These are phyloP conservation scores for Globisporangium cystogenes DNA, from an alignment of 352 stramenopile species.

Conservation along the genomic window DNA sequence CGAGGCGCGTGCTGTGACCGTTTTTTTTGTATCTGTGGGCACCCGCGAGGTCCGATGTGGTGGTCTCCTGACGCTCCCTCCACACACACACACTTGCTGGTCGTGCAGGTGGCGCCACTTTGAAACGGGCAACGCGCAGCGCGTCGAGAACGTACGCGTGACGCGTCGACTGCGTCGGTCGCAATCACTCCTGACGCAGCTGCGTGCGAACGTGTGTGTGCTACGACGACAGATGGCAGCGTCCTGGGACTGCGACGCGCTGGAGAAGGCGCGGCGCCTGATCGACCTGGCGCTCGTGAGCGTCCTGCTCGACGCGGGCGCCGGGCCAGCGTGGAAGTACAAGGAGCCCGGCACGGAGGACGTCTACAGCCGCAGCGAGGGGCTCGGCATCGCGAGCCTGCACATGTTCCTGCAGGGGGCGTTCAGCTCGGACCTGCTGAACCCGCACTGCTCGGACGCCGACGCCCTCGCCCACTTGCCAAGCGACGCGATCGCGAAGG, in stretches of 20 bases:
- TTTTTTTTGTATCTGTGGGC: background rate
- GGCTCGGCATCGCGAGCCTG: slow-evolving; percentile 74
- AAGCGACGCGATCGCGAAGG: slow-evolving; percentile 58
- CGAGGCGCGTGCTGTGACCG: slow-evolving; percentile 32
- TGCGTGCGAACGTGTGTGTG: background rate
- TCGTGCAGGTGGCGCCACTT: slow-evolving; percentile 58
- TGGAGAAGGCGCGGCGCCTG: slow-evolving; percentile 53
- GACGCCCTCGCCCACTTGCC: slow-evolving; percentile 44
- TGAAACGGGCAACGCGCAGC: slow-evolving; percentile 64
- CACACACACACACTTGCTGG: background rate
- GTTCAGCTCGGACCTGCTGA: slow-evolving; percentile 51
- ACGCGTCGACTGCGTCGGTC: no score
- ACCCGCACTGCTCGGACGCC: slow-evolving; percentile 56
- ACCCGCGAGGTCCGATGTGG: no score
- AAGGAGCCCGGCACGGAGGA: slow-evolving; percentile 64
- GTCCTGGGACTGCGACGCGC: slow-evolving; percentile 36
- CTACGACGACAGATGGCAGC: slow-evolving; percentile 42
- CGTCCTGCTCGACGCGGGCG: slow-evolving; percentile 77
- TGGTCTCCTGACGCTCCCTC: background rate
- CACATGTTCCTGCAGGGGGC: slow-evolving; percentile 77
- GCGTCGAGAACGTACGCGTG: slow-evolving; percentile 35
- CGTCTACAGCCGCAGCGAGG: slow-evolving; percentile 67
- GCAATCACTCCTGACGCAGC: background rate
- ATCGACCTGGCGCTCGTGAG: slow-evolving; percentile 76
- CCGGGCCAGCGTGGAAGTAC: slow-evolving; percentile 62